Evolutionary conservation across 768 basidiomycete species (phyloP).

Genomic region (Phanerochaete sordida): DNA sequence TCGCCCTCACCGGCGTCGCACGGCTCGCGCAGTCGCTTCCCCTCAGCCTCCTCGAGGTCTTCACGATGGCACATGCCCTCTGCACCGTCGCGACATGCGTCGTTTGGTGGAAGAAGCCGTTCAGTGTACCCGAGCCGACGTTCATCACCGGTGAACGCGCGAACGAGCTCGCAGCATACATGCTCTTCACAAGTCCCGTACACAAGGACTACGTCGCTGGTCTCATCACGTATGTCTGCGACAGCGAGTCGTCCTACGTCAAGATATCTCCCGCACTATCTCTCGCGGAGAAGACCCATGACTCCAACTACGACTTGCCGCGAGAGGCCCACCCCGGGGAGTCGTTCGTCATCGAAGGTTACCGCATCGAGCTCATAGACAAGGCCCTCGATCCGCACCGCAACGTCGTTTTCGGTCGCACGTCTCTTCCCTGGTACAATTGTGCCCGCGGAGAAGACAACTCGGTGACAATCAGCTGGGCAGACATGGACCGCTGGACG

Average conservation of each 20-base stretch:
- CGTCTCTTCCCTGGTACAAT: neutral
- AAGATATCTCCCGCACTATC: neutral
- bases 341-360: neutral
- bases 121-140: conserved; percentile 22
- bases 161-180: neutral
- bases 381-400: neutral
- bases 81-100: conserved; percentile 29
- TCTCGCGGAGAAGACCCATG: too few species aligned
- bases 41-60: conserved; percentile 31
- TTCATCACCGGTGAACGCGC: neutral
- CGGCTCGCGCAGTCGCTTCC: conserved; percentile 25
- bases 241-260: neutral
- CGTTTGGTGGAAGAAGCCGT: conserved; percentile 39
- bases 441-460: too few species aligned
- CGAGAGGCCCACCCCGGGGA: neutral
- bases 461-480: neutral
- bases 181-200: neutral
- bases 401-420: neutral
- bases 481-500: neutral
- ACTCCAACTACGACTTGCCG: neutral
- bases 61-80: conserved; percentile 31
- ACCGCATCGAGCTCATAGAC: neutral
- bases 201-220: neutral
- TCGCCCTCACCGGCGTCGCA: conserved; percentile 27
- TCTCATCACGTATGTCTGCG: neutral